Evolutionary conservation across 1,284 basidiomycete species (phyloP).

Genomic region (Singerocomus inundabilis): DNA sequence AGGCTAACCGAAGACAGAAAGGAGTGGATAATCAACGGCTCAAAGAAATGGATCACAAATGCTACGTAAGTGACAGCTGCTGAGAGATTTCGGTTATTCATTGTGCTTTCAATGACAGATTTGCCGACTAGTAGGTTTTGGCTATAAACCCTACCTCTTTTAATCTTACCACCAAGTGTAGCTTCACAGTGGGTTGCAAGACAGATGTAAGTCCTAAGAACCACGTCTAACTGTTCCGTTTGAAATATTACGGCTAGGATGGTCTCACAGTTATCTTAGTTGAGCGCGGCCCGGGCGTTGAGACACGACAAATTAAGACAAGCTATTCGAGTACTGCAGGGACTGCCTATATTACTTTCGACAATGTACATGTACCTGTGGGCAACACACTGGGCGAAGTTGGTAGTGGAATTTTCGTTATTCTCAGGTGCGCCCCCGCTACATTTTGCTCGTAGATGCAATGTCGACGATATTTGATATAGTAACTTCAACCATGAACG

Average conservation of each 20-base stretch:
- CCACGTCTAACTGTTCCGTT: not conserved
- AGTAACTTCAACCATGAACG: slow-evolving; percentile 65
- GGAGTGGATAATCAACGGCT: slow-evolving; percentile 83
- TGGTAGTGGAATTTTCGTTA: slow-evolving; percentile 75
- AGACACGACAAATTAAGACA: slow-evolving; percentile 80
- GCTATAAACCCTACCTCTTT: not conserved
- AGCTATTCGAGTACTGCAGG: slow-evolving; percentile 69
- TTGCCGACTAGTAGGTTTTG: slow-evolving; percentile 49
- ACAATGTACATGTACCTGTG: slow-evolving; percentile 78
- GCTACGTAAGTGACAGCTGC: slow-evolving; percentile 46
- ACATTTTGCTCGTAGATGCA: not conserved
- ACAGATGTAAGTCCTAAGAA: slow-evolving; percentile 47
- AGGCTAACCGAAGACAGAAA: slow-evolving; percentile 82
- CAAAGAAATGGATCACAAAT: slow-evolving; percentile 85
- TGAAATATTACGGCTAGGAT: slow-evolving; percentile 19
- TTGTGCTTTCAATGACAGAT: slow-evolving; percentile 35
- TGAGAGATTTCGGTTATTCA: not conserved
- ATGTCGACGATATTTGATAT: slow-evolving; percentile 13
- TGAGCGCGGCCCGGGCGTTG: slow-evolving; percentile 68
- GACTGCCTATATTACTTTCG: slow-evolving; percentile 79
- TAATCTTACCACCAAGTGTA: slow-evolving; percentile 15
- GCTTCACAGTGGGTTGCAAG: slow-evolving; percentile 68
- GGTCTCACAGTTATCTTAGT: slow-evolving; percentile 68
- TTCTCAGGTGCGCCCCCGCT: slow-evolving; percentile 34
- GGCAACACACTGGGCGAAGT: slow-evolving; percentile 82